Base-by-base conservation (phyloP, 192 early-diverging fungal species). In the Podila horticola region DNA sequence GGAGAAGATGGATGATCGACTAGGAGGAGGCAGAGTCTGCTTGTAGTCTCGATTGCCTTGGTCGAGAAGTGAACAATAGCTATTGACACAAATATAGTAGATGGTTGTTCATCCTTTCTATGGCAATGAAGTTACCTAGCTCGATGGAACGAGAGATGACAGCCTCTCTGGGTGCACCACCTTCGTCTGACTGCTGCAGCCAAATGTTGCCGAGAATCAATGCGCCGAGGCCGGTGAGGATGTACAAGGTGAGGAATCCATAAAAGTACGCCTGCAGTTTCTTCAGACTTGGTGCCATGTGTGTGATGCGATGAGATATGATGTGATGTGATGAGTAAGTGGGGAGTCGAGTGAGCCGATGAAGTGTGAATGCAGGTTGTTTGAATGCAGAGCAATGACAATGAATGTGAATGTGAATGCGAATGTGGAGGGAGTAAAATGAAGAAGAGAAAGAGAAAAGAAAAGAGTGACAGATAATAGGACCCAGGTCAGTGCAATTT, bases 151-250 rank as follows among this genome's bases (percentile, higher is more conserved):
- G 49, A 7, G 77, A 81, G 62, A 81, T 81, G 1, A 81, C 77
- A 22, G 77, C 77, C 19, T 81, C 77, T 69, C 77, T 72, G 4
- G 77, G 70, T 15, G 77, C 77, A 30, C 62, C 62, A 52, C 62
- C 62, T 24, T 26, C 62, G 2, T 22, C 62, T 2, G 66, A 63
- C 26, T 76, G 74, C 22, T 41, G 13, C 24, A 81, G 48, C 77
- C 77, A 81, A 2, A 64, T 52, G 6, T 69, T 81, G 45, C 66
- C 77, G 6, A 81, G 71, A 49, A 73, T 28, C 1, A 81, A 36
- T 4, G 77, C 71, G 20, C 77, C 77, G 19, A 69, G 26, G 34
- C 77, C 77, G 2, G 77, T 81, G 19, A 67, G 4, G 30, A 66
- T 73, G 57, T 81, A 81, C 17, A 81, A 15, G 62, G 38, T 8